Percentiles rank a stretch among this genome's conserved stretches.
Evolutionary conservation across 352 stramenopile species (phyloP).

Genomic region (Ochromonadaceae sp.): DNA sequence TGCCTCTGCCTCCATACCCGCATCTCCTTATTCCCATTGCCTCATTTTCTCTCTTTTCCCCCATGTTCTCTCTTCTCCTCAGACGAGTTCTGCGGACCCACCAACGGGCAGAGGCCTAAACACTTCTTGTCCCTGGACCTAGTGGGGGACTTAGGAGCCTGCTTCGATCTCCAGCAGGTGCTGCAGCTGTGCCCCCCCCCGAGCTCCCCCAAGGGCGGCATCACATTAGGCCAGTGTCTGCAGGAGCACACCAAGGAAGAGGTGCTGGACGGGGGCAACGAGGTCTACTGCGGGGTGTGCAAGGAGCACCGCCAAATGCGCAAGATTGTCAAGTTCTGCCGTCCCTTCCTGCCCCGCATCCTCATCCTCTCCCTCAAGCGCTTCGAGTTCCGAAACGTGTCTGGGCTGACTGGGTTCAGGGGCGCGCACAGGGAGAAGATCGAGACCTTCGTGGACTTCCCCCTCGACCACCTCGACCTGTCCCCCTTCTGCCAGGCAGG

Average conservation of each 20-base stretch:
- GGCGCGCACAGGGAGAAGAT: constrained; percentile 50
- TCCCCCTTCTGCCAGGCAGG: constrained; percentile 45
- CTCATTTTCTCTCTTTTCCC: too few relatives aligned
- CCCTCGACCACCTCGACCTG: constrained; percentile 59
- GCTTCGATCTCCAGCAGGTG: too few relatives aligned
- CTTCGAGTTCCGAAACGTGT: constrained; percentile 49
- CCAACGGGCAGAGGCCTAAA: too few relatives aligned
- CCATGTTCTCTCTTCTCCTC: too few relatives aligned
- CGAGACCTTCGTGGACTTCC: constrained; percentile 62
- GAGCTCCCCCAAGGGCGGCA: neutral
- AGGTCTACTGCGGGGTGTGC: constrained; percentile 60
- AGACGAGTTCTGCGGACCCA: too few relatives aligned
- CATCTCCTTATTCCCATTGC: too few relatives aligned
- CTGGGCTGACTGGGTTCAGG: neutral
- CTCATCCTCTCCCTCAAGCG: constrained; percentile 64
- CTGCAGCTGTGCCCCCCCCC: too few relatives aligned
- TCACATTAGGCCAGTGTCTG: constrained; percentile 59
- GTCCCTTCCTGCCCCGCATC: constrained; percentile 44
- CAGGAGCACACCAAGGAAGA: constrained; percentile 53
- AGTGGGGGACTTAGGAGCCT: too few relatives aligned
- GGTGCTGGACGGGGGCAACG: constrained; percentile 55
- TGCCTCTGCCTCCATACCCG: too few relatives aligned
- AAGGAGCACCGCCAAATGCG: constrained; percentile 51
- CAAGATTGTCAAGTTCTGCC: constrained; percentile 60
- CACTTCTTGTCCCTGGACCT: too few relatives aligned